A percentile compares a stretch with the other conserved stretches of the same genome.
Conservation (phyloP, 352 stramenopile species). For the Blastocystis hominis region DNA sequence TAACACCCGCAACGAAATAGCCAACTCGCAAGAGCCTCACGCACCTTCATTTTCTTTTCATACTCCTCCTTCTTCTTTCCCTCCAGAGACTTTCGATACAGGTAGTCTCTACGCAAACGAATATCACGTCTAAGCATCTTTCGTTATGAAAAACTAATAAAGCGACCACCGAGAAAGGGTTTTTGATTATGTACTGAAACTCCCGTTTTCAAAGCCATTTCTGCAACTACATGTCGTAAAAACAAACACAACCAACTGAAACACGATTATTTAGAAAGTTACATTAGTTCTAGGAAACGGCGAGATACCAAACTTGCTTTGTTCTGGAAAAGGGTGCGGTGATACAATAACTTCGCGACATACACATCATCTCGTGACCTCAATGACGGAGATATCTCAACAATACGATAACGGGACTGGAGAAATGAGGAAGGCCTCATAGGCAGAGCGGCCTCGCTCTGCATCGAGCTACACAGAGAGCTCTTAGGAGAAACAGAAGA, state of each 20-base stretch:
- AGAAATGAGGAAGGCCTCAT: neutral
- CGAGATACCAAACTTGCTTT: neutral
- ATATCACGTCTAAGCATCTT: constrained; percentile 77
- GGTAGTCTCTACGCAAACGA: constrained; percentile 92
- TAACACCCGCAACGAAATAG: constrained; percentile 61
- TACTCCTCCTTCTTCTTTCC: constrained; percentile 84
- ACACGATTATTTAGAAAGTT: neutral
- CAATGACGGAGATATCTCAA: neutral
- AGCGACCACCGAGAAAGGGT: neutral
- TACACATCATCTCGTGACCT: neutral
- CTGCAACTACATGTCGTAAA: neutral
- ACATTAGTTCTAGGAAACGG: neutral
- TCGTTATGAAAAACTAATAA: neutral
- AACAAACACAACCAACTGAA: neutral
- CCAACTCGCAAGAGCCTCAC: constrained; percentile 72
- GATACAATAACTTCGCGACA: constrained; percentile 34
- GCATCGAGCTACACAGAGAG: too few relatives aligned
- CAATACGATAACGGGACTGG: neutral
- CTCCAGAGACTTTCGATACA: constrained; percentile 94
- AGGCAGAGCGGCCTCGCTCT: neutral
- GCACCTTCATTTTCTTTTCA: constrained; percentile 90
- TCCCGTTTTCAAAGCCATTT: neutral
- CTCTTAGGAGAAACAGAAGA: too few relatives aligned
- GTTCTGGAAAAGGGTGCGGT: neutral
- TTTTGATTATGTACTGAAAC: neutral